Base-by-base conservation (phyloP, 352 stramenopile genomes). In the Blastocystis sp. region DNA sequence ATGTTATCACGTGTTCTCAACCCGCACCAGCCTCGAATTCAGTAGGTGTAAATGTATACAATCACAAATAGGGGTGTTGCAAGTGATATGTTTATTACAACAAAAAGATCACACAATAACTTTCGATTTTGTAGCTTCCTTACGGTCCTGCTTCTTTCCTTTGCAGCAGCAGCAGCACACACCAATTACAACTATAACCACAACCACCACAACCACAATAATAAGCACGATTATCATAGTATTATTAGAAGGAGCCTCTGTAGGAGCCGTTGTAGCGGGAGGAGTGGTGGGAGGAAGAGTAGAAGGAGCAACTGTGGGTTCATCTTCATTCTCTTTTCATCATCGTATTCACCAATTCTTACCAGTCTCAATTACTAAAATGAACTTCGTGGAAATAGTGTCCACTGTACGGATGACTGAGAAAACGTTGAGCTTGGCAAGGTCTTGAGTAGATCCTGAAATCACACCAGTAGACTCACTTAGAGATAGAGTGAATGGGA, bases 31-130 rank as follows among this genome's bases (percentile, higher is more conserved):
- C 30, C 35, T 35, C 42, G 3, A 60, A 30, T 42, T 19, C 7
- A 17, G 70, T 81, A 64, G 15, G 40, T 64, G 9, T 58, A 13
- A n/a, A 11, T n/a, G 6, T 11, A 17, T 5, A 53, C 5, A 9
- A 35, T 79, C 27, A 79, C 15, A 19, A 58, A 57, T 79, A 79
- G 68, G 58, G 58, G 35, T 79, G 68, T 79, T 79, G 68, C n/a
- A 60, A 79, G n/a, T 19, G 58, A 79, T 9, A 48, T 48, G 40
- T 48, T 48, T 48, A 9, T 48, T 48, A 2, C 40, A 48, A 56
- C 68, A 79, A 58, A 11, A 37, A 17, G 15, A 22, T 79, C 58
- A 54, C 17, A 58, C 68, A 79, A 60, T 9, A 22, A 42, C 9
- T 24, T 57, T 27, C 6, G 68, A 37, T 35, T n/a, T 79, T n/a